Conservation (phyloP, 73 alveolate species). For the Breviolum minutum region DNA sequence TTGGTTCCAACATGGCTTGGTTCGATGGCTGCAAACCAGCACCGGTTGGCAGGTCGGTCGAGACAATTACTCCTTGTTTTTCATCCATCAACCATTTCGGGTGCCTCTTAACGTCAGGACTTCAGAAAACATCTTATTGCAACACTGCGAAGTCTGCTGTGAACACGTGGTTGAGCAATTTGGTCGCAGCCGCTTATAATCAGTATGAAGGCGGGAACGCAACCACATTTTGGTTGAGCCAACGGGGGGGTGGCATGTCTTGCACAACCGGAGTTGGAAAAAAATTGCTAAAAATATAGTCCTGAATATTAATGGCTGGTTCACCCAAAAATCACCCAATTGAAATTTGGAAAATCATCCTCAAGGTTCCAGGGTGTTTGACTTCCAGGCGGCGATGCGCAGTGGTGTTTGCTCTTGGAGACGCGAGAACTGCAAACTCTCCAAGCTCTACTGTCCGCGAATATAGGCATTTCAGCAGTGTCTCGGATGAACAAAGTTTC, state of each 20-base stretch:
- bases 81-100: too few relatives aligned
- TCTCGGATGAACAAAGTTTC: not conserved
- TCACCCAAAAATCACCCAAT: not conserved
- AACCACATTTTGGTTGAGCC: too few relatives aligned
- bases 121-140: not conserved
- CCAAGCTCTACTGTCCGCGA: not conserved
- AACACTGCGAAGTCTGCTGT: constrained; percentile 6
- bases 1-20: too few relatives aligned
- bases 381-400: not conserved
- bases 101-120: not conserved
- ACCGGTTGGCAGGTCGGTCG: too few relatives aligned
- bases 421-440: constrained; percentile 37
- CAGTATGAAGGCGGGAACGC: too few relatives aligned
- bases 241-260: too few relatives aligned
- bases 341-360: not conserved
- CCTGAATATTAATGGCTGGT: not conserved
- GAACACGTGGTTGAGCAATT: constrained; percentile 25
- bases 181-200: not conserved
- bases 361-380: too few relatives aligned
- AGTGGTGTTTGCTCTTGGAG: constrained; percentile 38
- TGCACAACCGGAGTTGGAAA: too few relatives aligned
- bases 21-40: too few relatives aligned
- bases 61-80: too few relatives aligned
- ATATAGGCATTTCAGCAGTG: not conserved
- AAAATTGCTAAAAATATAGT: too few relatives aligned